Conservation (phyloP, 805 yeast species). For the Candida mattraensis region DNA sequence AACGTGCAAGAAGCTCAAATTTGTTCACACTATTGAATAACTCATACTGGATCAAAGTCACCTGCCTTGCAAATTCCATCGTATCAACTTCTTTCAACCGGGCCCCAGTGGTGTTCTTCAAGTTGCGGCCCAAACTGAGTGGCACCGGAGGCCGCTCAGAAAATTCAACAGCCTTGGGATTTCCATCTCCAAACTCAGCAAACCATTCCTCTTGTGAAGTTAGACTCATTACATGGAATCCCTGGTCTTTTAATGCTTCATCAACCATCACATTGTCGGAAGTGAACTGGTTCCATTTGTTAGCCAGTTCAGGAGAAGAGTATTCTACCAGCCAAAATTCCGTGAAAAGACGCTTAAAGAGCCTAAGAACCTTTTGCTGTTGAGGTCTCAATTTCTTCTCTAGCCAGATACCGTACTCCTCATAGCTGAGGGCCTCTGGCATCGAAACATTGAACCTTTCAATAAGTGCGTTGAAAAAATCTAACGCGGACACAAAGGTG, state of each 20-base stretch:
- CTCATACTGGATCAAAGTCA: constrained; percentile 75
- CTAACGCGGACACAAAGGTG: constrained; percentile 67
- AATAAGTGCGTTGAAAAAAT: constrained; percentile 58
- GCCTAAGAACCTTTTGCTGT: constrained; percentile 60
- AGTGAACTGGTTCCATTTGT: constrained; percentile 28
- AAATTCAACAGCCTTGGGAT: constrained; percentile 10
- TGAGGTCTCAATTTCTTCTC: constrained; percentile 68
- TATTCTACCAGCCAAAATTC: constrained; percentile 70
- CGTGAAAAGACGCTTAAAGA: constrained; percentile 65
- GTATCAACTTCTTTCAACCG: constrained; percentile 70
- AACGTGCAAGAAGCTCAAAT: constrained; percentile 72
- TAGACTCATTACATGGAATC: constrained; percentile 23
- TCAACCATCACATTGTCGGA: constrained; percentile 14
- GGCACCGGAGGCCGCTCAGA: constrained; percentile 23
- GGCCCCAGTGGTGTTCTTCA: constrained; percentile 34
- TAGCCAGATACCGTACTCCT: constrained; percentile 77
- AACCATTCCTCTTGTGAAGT: constrained; percentile 28
- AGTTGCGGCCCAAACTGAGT: constrained; percentile 19
- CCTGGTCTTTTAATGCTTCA: constrained; percentile 17
- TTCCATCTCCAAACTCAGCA: constrained; percentile 21
- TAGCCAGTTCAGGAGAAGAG: constrained; percentile 43
- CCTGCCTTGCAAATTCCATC: constrained; percentile 76
- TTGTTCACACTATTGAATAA: constrained; percentile 66
- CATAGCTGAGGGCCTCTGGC: constrained; percentile 84
- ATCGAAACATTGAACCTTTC: constrained; percentile 70